Evolutionary conservation across 2,329 filamentous ascomycete species (phyloP).

Genomic region (Colletotrichum spaethianum): DNA sequence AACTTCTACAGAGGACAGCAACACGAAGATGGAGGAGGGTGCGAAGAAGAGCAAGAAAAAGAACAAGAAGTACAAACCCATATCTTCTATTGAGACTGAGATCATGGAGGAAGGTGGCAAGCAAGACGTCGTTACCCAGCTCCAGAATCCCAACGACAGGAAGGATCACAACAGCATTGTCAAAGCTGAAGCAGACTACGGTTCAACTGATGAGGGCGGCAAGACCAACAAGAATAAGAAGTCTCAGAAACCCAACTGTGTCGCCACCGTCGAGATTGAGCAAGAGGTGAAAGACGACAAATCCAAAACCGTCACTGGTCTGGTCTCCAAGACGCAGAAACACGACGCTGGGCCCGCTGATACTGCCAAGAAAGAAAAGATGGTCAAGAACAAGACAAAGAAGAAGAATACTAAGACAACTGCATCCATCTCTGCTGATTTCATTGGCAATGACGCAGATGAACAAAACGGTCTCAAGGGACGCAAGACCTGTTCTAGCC

Average conservation of each 20-base stretch:
- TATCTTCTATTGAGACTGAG: not conserved
- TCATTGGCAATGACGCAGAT: not conserved
- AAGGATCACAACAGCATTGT: not conserved
- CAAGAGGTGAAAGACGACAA: not conserved
- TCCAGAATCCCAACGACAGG: not conserved
- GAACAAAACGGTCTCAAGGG: not conserved
- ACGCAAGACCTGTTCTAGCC: not conserved
- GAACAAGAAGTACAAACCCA: not conserved
- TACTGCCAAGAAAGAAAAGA: not conserved
- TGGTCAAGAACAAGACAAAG: not conserved
- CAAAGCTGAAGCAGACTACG: not conserved
- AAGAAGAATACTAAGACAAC: not conserved
- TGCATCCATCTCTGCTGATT: not conserved
- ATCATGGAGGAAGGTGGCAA: too few species aligned
- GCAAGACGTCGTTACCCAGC: not conserved
- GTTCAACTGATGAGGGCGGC: not conserved
- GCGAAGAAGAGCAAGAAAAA: slow-evolving; percentile 4
- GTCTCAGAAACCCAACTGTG: not conserved
- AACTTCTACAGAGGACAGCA: not conserved
- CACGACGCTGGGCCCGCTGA: not conserved
- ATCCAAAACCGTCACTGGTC: not conserved
- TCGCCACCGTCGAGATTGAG: not conserved
- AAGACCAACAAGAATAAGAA: not conserved
- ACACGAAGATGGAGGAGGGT: not conserved
- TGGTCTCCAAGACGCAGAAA: not conserved